phyloP scores from a whole-genome alignment of 2,329 filamentous ascomycete species.

The Huntiella omanensis region DNA sequence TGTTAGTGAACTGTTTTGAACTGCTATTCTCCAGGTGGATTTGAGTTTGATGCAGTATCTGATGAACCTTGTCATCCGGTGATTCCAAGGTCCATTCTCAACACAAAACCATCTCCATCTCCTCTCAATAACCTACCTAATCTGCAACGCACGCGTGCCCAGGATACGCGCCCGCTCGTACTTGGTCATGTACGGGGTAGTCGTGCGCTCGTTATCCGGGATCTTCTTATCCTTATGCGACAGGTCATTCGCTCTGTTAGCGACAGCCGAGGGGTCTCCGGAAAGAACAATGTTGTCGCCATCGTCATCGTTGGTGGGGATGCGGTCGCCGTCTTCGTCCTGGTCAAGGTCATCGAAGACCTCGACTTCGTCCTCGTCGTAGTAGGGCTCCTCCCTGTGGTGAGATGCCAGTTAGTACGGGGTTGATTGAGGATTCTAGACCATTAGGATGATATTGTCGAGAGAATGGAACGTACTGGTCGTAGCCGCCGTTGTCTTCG shows the following conservation, averaged over 20 bases:
- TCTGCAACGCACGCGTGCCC: slow-evolving; percentile 84
- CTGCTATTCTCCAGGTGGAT: neutral
- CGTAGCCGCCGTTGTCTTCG: slow-evolving; percentile 42
- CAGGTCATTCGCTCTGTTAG: slow-evolving; percentile 33
- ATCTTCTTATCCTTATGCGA: slow-evolving; percentile 69
- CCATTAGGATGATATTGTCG: neutral
- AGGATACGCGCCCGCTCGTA: slow-evolving; percentile 90
- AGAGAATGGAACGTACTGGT: slow-evolving; percentile 27
- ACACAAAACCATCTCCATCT: neutral
- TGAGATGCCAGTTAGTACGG: slow-evolving; percentile 12
- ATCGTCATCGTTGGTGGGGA: slow-evolving; percentile 34
- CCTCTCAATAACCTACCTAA: slow-evolving; percentile 47
- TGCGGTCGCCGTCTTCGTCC: slow-evolving; percentile 31
- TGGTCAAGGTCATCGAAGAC: slow-evolving; percentile 34
- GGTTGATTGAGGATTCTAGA: neutral
- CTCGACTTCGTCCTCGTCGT: slow-evolving; percentile 47
- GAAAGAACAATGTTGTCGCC: slow-evolving; percentile 40
- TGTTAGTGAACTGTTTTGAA: neutral
- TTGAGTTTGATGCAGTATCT: no score
- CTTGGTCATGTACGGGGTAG: slow-evolving; percentile 98
- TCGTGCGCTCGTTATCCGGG: slow-evolving; percentile 67
- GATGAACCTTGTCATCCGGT: no score
- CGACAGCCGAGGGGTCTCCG: slow-evolving; percentile 41
- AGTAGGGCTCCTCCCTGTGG: slow-evolving; percentile 47
- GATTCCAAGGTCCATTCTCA: no score